Evolutionary conservation across 768 basidiomycete genomes (phyloP).

Genomic region (Dictyophora rubrovolvata): DNA sequence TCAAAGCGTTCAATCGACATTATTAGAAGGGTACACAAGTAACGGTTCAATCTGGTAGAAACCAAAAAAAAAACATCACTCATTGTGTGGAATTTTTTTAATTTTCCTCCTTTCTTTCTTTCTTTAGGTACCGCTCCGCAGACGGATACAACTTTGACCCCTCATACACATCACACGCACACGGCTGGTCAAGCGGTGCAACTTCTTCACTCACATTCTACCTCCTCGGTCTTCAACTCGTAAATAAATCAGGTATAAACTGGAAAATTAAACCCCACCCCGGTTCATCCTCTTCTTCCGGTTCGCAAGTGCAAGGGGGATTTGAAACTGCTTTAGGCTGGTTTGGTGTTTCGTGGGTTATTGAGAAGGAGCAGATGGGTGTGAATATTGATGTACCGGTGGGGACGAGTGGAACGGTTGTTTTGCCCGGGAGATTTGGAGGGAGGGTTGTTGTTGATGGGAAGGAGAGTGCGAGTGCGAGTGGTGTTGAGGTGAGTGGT

Average conservation of each 20-base stretch:
- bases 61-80: neutral
- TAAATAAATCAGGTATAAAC: constrained; percentile 34
- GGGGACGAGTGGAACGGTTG: constrained; percentile 22
- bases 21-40: constrained; percentile 48
- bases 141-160: constrained; percentile 48
- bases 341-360: constrained; percentile 38
- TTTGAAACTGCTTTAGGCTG: constrained; percentile 44
- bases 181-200: constrained; percentile 51
- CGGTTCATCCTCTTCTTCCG: constrained; percentile 28
- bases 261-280: constrained; percentile 42
- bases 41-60: constrained; percentile 45
- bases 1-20: constrained; percentile 44
- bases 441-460: constrained; percentile 1
- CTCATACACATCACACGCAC: constrained; percentile 48
- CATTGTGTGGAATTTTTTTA: neutral
- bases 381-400: constrained; percentile 22
- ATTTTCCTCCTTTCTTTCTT: neutral
- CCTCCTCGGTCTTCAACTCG: constrained; percentile 42
- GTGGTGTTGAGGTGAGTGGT: neutral
- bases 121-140: constrained; percentile 38
- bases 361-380: constrained; percentile 13
- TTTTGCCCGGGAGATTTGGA: constrained; percentile 14
- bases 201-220: constrained; percentile 49
- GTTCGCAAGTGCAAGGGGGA: constrained; percentile 37
- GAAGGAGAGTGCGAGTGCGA: neutral